Evolutionary conservation across 1,284 basidiomycete genomes (phyloP).

Genomic region (Xerocomus amazonicus): DNA sequence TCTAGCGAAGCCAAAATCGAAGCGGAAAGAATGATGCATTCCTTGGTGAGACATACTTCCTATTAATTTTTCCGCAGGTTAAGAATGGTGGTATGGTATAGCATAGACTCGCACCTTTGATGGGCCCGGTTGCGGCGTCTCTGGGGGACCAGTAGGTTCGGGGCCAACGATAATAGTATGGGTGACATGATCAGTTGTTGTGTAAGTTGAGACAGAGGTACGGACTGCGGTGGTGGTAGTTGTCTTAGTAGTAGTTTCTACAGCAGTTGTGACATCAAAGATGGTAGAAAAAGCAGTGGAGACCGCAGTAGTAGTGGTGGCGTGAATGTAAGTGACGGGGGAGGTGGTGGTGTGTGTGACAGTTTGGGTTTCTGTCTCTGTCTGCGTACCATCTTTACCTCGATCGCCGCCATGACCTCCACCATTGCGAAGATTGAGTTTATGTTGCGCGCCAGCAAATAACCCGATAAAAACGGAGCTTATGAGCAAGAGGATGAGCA

Average conservation of each 20-base stretch:
- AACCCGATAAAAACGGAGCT: constrained; percentile 88
- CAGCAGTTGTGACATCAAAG: constrained; percentile 33
- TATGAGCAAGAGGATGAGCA: constrained; percentile 76
- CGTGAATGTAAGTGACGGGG: constrained; percentile 30
- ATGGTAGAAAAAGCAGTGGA: constrained; percentile 34
- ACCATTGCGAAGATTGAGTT: constrained; percentile 53
- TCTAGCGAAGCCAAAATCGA: constrained; percentile 83
- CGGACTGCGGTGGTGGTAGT: constrained; percentile 36
- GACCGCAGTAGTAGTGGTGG: constrained; percentile 36
- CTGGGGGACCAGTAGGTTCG: constrained; percentile 35
- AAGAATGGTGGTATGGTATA: not conserved
- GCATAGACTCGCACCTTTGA: constrained; percentile 20
- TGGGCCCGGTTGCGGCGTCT: constrained; percentile 23
- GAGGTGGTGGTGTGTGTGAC: constrained; percentile 32
- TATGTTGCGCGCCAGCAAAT: constrained; percentile 83
- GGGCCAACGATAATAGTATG: constrained; percentile 32
- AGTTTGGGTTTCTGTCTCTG: constrained; percentile 30
- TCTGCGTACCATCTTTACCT: constrained; percentile 39
- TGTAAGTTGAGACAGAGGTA: constrained; percentile 37
- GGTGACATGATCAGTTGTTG: constrained; percentile 33
- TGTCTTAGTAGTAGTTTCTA: constrained; percentile 33
- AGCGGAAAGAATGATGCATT: constrained; percentile 84
- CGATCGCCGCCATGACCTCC: constrained; percentile 18
- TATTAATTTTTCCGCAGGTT: constrained; percentile 24
- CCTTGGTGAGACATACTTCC: constrained; percentile 71